Evolutionary conservation across 139 green algal species (phyloP), one percentile per base, ranked within the genome.

Genomic region (Eudorina sp.): DNA sequence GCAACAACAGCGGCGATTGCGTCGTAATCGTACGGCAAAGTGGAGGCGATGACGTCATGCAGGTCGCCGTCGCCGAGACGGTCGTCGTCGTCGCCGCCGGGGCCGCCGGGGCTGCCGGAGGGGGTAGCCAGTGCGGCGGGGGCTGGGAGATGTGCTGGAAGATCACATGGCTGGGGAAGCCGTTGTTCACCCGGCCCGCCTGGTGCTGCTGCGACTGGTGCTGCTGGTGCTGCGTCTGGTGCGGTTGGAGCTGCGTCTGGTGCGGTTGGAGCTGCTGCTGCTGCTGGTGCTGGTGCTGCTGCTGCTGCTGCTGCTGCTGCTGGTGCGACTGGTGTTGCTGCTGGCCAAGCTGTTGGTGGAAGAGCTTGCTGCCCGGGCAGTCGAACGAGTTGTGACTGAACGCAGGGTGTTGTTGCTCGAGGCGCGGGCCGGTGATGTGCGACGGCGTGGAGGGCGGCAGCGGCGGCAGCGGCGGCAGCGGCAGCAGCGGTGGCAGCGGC

Each of bases 71-170:
- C 64, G 2, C 4, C 13, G 4, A 16, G 31, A 31, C 25, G 9
- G 31, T 75, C 66, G 18, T 48, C 29, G 14, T 29, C 31, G 46
- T 75, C 46, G 66, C 3, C 31, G 31, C 27, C 46, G 4, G 4
- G 66, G 4, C 27, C 31, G 36, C 46, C 46, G 13, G 9, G 69
- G 40, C 38, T 77, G 68, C 8, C 8, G 34, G 36, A 29, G 68
- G 64, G 18, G 64, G n/a, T 73, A 38, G 16, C n/a, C 25, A 6
- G 3, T 6, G 64, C 34, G 68, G 41, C 43, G 73, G 45, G n/a
- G 73, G 73, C 23, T 41, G 70, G 25, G 70, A 40, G 1, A 85
- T 70, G 38, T 40, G 55, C 36, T 85, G 55, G 40, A 75, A 75
- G 0, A 85, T 41, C 8, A 85, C 27, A 5, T 55, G 58, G 4